Base-by-base conservation (phyloP, 2,329 filamentous ascomycete species). In the Colletotrichum gigasporum region DNA sequence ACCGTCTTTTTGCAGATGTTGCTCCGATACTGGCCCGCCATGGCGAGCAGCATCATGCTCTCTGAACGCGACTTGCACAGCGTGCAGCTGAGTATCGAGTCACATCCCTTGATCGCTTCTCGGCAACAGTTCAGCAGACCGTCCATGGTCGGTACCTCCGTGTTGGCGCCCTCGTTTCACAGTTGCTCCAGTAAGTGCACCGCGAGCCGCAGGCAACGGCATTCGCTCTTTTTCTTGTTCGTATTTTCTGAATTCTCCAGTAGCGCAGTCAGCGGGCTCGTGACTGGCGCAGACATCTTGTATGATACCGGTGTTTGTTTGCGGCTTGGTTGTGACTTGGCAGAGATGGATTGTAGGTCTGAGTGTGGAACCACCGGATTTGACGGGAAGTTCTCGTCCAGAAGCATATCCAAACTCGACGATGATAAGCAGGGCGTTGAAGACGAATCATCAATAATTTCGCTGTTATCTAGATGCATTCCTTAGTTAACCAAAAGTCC, bases 1-100 rank as follows among this genome's bases (percentile, higher is more conserved):
- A 61, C 57, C 2, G 41, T 61, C 57, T 48, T 61, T 28, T 61
- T 41, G 50, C 57, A 61, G 2, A 55, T 55, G n/a, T 48, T 54
- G 41, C 50, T 61, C 3, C 54, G 50, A 24, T 61, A 61, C 18
- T 61, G 50, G 1, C 30, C 50, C 3, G 57, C 39, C 57, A 61
- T 61, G 4, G 50, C 48, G 11, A 61, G 32, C 3, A 61, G 57
- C 57, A 61, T 61, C 50, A 61, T 55, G 32, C 48, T 61, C 20
- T 61, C 57, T 5, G 50, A 61, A 2, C 50, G 32, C 0, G 57
- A 55, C 41, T 41, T 61, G 50, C 50, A 61, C 1, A 48, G 22
- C 3, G 30, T 55, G 22, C 50, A 61, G 18, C 50, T 12, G 1
- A 61, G 32, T 9, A 61, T 61, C 0, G 57, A 47, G 16, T 32